phyloP scores from a whole-genome alignment of 2,329 filamentous ascomycete species.

The Didymella segeticola region DNA sequence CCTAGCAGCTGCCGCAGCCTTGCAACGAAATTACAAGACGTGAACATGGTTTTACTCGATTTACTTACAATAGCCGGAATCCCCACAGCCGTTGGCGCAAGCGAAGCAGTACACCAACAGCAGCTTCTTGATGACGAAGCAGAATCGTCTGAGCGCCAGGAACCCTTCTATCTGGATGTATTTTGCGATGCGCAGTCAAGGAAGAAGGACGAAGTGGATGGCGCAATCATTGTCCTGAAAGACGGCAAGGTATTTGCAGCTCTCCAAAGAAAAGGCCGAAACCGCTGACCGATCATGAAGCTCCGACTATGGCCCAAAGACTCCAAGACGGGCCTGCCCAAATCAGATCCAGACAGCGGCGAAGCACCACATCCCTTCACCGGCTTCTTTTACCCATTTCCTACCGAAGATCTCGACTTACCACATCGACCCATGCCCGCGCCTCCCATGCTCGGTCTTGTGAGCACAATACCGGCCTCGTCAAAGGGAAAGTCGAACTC shows the following conservation, averaged over 20 bases:
- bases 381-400: slow-evolving; percentile 59
- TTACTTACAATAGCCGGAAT: slow-evolving; percentile 51
- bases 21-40: background rate
- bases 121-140: slow-evolving; percentile 57
- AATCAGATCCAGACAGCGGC: slow-evolving; percentile 23
- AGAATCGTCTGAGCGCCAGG: slow-evolving; percentile 55
- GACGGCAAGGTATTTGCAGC: slow-evolving; percentile 51
- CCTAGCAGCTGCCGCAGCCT: background rate
- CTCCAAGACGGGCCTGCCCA: slow-evolving; percentile 36
- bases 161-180: slow-evolving; percentile 59
- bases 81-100: slow-evolving; percentile 57
- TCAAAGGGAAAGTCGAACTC: slow-evolving; percentile 19
- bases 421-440: slow-evolving; percentile 42
- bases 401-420: slow-evolving; percentile 53
- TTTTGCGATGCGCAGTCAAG: slow-evolving; percentile 49
- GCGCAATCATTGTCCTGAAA: slow-evolving; percentile 53
- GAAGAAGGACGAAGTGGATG: slow-evolving; percentile 51
- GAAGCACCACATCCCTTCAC: slow-evolving; percentile 56
- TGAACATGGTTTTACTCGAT: slow-evolving; percentile 32
- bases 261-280: too few relatives aligned
- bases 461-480: slow-evolving; percentile 57
- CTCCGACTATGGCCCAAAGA: slow-evolving; percentile 48
- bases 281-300: slow-evolving; percentile 23
- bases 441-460: slow-evolving; percentile 54
- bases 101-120: slow-evolving; percentile 58